Evolutionary conservation across 1,284 basidiomycete species (phyloP).

Genomic region (Ganoderma leucocontextum): DNA sequence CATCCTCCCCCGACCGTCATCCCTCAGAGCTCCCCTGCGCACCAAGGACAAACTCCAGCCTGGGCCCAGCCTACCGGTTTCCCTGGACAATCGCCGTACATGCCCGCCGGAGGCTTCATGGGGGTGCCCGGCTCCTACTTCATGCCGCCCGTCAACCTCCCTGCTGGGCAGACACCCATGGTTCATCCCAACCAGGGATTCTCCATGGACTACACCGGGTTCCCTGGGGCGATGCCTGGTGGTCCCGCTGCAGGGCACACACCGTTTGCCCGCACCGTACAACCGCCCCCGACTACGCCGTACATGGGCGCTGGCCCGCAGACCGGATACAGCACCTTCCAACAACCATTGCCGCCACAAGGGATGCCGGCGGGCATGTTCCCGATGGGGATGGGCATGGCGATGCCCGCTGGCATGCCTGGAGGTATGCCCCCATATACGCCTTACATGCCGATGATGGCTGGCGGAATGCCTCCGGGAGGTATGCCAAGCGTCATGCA

Average conservation of each 20-base stretch:
- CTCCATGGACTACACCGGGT: constrained; percentile 41
- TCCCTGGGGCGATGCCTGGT: constrained; percentile 27
- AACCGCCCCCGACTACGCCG: constrained; percentile 29
- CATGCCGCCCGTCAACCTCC: constrained; percentile 40
- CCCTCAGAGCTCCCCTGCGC: constrained; percentile 34
- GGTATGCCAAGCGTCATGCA: constrained; percentile 21
- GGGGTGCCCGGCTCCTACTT: constrained; percentile 42
- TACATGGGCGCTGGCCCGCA: constrained; percentile 28
- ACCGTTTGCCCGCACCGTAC: constrained; percentile 27
- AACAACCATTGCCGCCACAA: constrained; percentile 31
- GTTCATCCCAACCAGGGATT: constrained; percentile 35
- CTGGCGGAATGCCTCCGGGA: constrained; percentile 18
- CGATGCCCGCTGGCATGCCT: constrained; percentile 24
- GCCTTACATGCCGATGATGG: constrained; percentile 10
- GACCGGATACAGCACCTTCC: constrained; percentile 34
- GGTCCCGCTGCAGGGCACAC: constrained; percentile 19
- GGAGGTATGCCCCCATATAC: constrained; percentile 13
- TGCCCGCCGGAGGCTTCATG: constrained; percentile 24
- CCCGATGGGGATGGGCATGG: constrained; percentile 23
- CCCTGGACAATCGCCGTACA: constrained; percentile 30
- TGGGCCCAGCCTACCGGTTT: constrained; percentile 32
- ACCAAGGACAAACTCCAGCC: constrained; percentile 25
- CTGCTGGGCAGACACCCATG: constrained; percentile 32
- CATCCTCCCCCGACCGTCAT: constrained; percentile 37
- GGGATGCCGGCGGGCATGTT: constrained; percentile 14